These are phyloP conservation scores for Penicillium diatomitis DNA, from an alignment of 495 filamentous ascomycete genomes.

Conservation along the genomic window DNA sequence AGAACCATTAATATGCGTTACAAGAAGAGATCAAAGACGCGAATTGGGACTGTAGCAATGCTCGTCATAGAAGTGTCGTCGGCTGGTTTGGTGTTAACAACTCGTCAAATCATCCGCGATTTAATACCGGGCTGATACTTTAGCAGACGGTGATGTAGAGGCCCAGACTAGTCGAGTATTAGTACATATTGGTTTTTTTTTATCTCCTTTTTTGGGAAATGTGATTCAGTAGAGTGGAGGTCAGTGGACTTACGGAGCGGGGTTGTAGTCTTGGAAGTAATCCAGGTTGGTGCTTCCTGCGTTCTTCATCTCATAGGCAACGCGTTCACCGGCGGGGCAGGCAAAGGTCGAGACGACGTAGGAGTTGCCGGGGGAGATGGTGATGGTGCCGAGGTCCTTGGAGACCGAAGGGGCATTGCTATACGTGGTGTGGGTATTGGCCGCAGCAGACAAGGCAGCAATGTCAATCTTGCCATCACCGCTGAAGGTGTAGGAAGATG, in stretches of 20 bases:
- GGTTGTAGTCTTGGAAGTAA: conserved; percentile 56
- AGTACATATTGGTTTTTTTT: not conserved
- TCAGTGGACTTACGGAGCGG: conserved; percentile 35
- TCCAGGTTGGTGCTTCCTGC: conserved; percentile 43
- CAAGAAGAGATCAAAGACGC: no score
- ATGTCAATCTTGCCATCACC: conserved; percentile 50
- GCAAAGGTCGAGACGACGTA: conserved; percentile 46
- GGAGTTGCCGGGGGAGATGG: conserved; percentile 46
- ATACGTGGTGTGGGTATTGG: conserved; percentile 37
- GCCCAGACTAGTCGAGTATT: not conserved
- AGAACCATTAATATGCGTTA: no score
- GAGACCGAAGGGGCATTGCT: conserved; percentile 38
- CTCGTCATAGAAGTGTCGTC: not conserved
- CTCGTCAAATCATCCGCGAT: not conserved
- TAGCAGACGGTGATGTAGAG: conserved; percentile 9
- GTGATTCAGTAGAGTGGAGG: not conserved
- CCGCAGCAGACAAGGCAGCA: conserved; percentile 30
- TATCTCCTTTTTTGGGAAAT: no score
- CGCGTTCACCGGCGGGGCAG: conserved; percentile 44
- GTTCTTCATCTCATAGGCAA: conserved; percentile 44
- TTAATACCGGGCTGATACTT: not conserved
- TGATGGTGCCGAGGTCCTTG: conserved; percentile 35
- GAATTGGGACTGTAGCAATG: no score
- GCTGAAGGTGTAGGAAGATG: conserved; percentile 46
- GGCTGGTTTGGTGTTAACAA: not conserved